Percentiles rank a stretch among this genome's conserved stretches.
phyloP scores from a whole-genome alignment of 495 filamentous ascomycete species.

The Cercophora newfieldiana region DNA sequence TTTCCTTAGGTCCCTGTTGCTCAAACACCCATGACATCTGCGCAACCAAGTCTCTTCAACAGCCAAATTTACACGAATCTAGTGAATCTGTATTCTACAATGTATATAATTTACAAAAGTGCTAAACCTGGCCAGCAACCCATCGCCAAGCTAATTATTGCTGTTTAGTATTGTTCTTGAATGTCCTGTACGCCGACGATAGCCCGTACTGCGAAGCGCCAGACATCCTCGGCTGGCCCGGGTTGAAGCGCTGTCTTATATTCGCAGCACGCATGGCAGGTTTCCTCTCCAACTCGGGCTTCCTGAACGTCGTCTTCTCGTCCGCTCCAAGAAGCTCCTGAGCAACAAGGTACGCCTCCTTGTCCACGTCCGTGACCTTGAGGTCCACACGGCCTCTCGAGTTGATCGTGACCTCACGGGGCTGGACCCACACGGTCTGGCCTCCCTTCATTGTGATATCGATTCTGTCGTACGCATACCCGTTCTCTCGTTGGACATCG shows the following conservation, averaged over 20 bases:
- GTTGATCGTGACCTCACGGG: conserved; percentile 57
- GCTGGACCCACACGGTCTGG: conserved; percentile 63
- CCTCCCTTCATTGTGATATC: conserved; percentile 66
- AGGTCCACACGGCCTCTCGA: conserved; percentile 60
- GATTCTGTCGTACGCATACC: conserved; percentile 45
- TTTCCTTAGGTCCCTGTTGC: too few species aligned
- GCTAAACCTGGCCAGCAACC: background rate
- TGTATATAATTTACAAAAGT: conserved; percentile 1
- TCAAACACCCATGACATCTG: too few species aligned
- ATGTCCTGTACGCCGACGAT: background rate
- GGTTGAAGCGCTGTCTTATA: background rate
- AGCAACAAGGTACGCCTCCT: conserved; percentile 52
- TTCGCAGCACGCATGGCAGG: background rate
- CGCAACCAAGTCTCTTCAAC: background rate
- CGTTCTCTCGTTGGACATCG: conserved; percentile 10
- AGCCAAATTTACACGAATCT: background rate
- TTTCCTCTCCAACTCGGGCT: conserved; percentile 5
- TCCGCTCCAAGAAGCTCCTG: conserved; percentile 45
- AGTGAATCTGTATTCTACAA: conserved; percentile 5
- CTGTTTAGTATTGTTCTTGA: background rate
- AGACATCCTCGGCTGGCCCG: conserved; percentile 9
- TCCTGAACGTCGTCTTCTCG: conserved; percentile 29
- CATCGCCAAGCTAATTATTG: too few species aligned
- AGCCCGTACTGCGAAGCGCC: conserved; percentile 10
- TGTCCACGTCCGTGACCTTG: conserved; percentile 45